Percentiles rank a stretch among this genome's conserved stretches.
These are phyloP conservation scores for Aquilaria malaccensis DNA, from an alignment of 345 rosid species.

Conservation along the genomic window DNA sequence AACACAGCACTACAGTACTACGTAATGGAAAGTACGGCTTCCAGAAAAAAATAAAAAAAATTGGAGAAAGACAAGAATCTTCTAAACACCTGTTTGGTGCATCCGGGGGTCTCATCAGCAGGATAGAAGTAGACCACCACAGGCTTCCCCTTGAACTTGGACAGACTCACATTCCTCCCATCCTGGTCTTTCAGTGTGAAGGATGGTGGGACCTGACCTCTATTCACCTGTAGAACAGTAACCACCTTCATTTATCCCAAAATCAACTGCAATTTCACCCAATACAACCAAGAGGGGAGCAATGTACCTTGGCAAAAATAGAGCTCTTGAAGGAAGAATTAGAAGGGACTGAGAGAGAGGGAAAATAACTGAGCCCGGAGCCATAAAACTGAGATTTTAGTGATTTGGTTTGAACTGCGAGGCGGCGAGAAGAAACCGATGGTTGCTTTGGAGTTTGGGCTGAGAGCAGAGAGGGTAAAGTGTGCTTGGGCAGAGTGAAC, in stretches of 20 bases:
- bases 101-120: conserved; percentile 92
- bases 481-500: conserved; percentile 31
- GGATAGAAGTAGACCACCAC: conserved; percentile 91
- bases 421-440: conserved; percentile 23
- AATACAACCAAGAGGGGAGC: conserved; percentile 1
- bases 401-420: conserved; percentile 33
- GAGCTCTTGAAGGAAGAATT: conserved; percentile 27
- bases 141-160: conserved; percentile 89
- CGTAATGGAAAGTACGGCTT: neutral
- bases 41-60: neutral
- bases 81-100: conserved; percentile 78
- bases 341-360: conserved; percentile 27
- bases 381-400: conserved; percentile 66
- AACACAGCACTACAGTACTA: no score
- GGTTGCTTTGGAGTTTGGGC: conserved; percentile 25
- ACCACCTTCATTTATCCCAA: conserved; percentile 1
- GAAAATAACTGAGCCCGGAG: conserved; percentile 38
- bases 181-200: conserved; percentile 90
- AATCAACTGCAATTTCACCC: neutral
- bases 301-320: conserved; percentile 82
- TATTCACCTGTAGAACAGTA: conserved; percentile 45
- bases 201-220: conserved; percentile 68
- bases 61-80: neutral
- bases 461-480: conserved; percentile 23
- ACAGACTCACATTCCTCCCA: conserved; percentile 65